A percentile compares a stretch with the other conserved stretches of the same genome.
Conservation (phyloP, 768 basidiomycete genomes). For the Pleurotus citrinopileatus region DNA sequence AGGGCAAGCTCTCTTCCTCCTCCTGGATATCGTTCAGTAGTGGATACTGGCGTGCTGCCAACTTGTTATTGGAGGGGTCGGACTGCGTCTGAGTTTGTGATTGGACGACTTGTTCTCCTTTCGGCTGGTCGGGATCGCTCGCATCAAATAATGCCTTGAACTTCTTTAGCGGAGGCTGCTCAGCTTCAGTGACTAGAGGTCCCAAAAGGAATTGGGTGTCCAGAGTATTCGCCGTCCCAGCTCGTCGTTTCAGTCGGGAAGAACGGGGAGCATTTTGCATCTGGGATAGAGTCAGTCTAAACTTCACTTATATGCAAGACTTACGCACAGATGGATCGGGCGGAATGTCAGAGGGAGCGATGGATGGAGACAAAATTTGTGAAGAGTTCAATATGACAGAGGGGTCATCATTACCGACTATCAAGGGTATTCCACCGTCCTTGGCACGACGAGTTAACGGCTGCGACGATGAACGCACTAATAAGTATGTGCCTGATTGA, state of each 20-base stretch:
- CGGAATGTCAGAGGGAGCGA: slow-evolving; percentile 16
- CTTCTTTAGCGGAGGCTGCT: slow-evolving; percentile 63
- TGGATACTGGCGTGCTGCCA: slow-evolving; percentile 8
- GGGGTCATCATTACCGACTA: slow-evolving; percentile 45
- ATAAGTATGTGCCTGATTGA: slow-evolving; percentile 1
- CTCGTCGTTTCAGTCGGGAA: slow-evolving; percentile 53
- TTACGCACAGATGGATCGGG: slow-evolving; percentile 14
- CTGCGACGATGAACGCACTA: slow-evolving; percentile 20
- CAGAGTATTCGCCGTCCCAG: slow-evolving; percentile 27
- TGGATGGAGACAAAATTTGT: slow-evolving; percentile 20
- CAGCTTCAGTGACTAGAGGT: slow-evolving; percentile 14
- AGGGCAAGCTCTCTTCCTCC: slow-evolving; percentile 14
- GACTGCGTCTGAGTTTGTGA: slow-evolving; percentile 26
- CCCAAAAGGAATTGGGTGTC: slow-evolving; percentile 22
- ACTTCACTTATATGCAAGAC: neutral
- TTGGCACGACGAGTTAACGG: slow-evolving; percentile 41
- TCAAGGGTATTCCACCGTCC: slow-evolving; percentile 27
- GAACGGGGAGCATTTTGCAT: slow-evolving; percentile 22
- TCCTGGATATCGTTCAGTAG: slow-evolving; percentile 16
- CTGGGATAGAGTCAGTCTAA: neutral
- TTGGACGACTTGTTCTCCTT: slow-evolving; percentile 12
- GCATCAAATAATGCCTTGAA: slow-evolving; percentile 72
- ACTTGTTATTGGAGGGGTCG: neutral
- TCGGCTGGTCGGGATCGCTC: slow-evolving; percentile 46
- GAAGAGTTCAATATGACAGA: slow-evolving; percentile 33